These are phyloP conservation scores for Hypoxylon sp. DNA, from an alignment of 2,329 filamentous ascomycete species.

Conservation along the genomic window DNA sequence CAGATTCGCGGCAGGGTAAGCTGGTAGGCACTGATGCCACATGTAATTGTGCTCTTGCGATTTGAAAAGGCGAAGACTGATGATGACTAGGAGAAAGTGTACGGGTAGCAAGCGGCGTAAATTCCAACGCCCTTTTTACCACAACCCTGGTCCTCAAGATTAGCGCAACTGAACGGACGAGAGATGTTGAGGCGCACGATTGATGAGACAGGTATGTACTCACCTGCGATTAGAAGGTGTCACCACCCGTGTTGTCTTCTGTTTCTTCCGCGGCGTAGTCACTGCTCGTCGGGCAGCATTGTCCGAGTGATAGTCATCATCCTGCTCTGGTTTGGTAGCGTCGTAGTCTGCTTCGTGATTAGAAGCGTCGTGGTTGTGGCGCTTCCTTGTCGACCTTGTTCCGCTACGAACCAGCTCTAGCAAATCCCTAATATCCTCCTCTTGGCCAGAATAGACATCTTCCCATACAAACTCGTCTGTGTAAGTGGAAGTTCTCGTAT, in stretches of 20 bases:
- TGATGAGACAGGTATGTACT: conserved; percentile 69
- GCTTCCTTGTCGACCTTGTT: conserved; percentile 79
- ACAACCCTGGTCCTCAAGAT: conserved; percentile 65
- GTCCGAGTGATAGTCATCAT: conserved; percentile 57
- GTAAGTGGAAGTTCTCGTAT: conserved; percentile 89
- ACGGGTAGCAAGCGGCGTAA: conserved; percentile 93
- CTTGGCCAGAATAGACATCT: conserved; percentile 78
- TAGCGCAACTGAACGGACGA: conserved; percentile 1
- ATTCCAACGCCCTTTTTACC: conserved; percentile 91
- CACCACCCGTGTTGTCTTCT: conserved; percentile 62
- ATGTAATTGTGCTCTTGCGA: conserved; percentile 89
- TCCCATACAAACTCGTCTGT: conserved; percentile 96
- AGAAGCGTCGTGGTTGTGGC: conserved; percentile 48
- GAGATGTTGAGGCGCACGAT: conserved; percentile 55
- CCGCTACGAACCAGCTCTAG: conserved; percentile 77
- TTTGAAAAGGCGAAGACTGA: conserved; percentile 88
- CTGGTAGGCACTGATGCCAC: conserved; percentile 93
- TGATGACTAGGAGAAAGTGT: conserved; percentile 81
- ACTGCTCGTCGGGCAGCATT: conserved; percentile 53
- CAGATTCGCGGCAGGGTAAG: conserved; percentile 90
- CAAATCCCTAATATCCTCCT: conserved; percentile 75
- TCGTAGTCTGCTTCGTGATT: conserved; percentile 54
- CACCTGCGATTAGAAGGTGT: conserved; percentile 62
- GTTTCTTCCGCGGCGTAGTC: conserved; percentile 71
- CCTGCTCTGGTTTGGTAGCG: conserved; percentile 48